A percentile compares a stretch with the other conserved stretches of the same genome.
Conservation (phyloP, 768 basidiomycete genomes). For the Suillus variegatus region DNA sequence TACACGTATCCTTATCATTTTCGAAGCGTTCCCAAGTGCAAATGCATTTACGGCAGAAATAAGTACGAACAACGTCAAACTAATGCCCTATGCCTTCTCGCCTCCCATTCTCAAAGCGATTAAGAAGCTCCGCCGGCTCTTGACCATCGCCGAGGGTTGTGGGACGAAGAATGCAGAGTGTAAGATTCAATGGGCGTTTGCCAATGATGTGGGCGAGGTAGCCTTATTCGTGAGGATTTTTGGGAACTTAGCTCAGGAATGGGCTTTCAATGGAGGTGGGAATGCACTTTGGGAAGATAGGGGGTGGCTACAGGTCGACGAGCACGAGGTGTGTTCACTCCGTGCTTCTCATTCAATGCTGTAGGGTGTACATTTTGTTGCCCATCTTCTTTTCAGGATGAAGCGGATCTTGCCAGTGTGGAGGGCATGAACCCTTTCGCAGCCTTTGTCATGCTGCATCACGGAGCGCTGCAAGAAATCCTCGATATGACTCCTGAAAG, state of each 20-base stretch:
- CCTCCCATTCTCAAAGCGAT: conserved; percentile 70
- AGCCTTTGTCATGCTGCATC: conserved; percentile 62
- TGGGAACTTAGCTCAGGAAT: conserved; percentile 56
- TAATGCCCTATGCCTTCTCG: conserved; percentile 50
- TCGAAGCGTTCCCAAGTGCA: conserved; percentile 65
- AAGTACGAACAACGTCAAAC: conserved; percentile 12
- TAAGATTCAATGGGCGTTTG: conserved; percentile 59
- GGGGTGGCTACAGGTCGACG: conserved; percentile 61
- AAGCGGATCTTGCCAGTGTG: conserved; percentile 54
- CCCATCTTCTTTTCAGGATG: conserved; percentile 45
- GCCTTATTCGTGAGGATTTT: conserved; percentile 55
- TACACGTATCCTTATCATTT: conserved; percentile 52
- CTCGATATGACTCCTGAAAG: conserved; percentile 50
- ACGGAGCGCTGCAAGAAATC: conserved; percentile 55
- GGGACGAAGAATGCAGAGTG: conserved; percentile 48
- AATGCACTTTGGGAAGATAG: conserved; percentile 56
- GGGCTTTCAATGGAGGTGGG: conserved; percentile 41
- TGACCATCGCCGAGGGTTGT: conserved; percentile 63
- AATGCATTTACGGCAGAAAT: conserved; percentile 32
- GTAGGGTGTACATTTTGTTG: conserved; percentile 4
- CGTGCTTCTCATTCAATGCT: conserved; percentile 10
- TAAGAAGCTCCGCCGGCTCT: conserved; percentile 62
- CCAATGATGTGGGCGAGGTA: conserved; percentile 57
- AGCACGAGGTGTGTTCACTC: conserved; percentile 44
- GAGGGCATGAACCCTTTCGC: conserved; percentile 72